Evolutionary conservation across 306 rosid genomes (phyloP).

Genomic region (Carpinus viminea): DNA sequence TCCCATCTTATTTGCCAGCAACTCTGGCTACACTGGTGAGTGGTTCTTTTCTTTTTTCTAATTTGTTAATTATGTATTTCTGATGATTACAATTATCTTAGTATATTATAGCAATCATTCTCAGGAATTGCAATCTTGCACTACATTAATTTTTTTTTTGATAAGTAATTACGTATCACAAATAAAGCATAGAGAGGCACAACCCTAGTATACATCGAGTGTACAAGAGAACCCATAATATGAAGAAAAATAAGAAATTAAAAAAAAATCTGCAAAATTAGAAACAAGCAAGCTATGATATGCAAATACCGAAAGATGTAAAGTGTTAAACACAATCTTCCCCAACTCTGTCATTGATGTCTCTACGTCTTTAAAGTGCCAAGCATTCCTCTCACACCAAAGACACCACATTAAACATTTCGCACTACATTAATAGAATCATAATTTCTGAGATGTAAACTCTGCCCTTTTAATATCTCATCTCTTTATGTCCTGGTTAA

Average conservation of each 20-base stretch:
- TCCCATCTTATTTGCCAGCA: constrained; percentile 46
- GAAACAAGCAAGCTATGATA: too few species aligned
- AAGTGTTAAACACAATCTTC: too few species aligned
- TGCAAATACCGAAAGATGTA: too few species aligned
- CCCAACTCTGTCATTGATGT: too few species aligned
- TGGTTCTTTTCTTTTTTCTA: constrained; percentile 22
- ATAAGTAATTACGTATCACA: too few species aligned
- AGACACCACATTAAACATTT: background rate
- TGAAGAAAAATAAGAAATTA: too few species aligned
- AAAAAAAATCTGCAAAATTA: too few species aligned
- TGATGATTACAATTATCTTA: background rate
- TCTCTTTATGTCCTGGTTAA: background rate
- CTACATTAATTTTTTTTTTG: background rate
- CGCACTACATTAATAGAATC: background rate
- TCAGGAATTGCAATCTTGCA: background rate
- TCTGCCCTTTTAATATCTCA: background rate
- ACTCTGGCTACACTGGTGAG: constrained; percentile 79
- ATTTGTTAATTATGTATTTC: constrained; percentile 4
- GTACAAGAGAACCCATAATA: too few species aligned
- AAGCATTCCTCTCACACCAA: too few species aligned
- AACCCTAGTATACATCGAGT: too few species aligned
- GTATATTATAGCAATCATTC: background rate
- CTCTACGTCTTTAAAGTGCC: too few species aligned
- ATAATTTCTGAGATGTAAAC: background rate
- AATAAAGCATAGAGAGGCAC: too few species aligned